phyloP scores from a whole-genome alignment of 2,329 filamentous ascomycete species.

The Botrytis pseudocinerea region DNA sequence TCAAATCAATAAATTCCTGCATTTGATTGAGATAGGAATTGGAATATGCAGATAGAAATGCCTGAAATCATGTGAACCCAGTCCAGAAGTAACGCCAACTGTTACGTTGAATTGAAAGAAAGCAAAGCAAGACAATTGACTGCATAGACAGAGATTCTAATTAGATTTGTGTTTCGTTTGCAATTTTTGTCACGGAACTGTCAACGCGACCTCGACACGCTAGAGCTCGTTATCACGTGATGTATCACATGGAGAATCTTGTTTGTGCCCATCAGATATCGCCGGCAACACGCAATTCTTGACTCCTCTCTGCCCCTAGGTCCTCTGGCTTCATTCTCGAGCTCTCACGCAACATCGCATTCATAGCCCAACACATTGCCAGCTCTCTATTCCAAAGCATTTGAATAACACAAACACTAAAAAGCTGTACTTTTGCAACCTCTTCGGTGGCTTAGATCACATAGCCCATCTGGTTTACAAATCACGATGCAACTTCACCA shows the following conservation, averaged over 20 bases:
- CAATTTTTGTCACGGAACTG: neutral
- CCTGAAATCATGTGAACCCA: neutral
- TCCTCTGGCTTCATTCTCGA: too few species aligned
- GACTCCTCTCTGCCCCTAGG: neutral
- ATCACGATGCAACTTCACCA: neutral
- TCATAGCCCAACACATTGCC: neutral
- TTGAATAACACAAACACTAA: rapidly evolving
- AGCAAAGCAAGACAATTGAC: neutral
- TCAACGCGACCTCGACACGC: neutral
- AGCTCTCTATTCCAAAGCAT: neutral
- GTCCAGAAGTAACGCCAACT: neutral
- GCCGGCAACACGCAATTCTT: neutral
- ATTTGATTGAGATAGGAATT: neutral
- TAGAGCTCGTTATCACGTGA: neutral
- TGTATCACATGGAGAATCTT: too few species aligned
- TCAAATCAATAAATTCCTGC: constrained; percentile 9
- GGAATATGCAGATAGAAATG: neutral
- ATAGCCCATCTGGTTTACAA: neutral
- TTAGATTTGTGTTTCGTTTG: neutral
- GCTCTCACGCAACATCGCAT: too few species aligned
- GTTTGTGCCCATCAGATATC: neutral
- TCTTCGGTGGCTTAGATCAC: neutral
- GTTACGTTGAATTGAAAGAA: neutral
- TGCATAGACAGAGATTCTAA: neutral
- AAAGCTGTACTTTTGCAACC: too few species aligned